Evolutionary conservation across 441 rosid species (phyloP).

Genomic region (Manihot esculenta): DNA sequence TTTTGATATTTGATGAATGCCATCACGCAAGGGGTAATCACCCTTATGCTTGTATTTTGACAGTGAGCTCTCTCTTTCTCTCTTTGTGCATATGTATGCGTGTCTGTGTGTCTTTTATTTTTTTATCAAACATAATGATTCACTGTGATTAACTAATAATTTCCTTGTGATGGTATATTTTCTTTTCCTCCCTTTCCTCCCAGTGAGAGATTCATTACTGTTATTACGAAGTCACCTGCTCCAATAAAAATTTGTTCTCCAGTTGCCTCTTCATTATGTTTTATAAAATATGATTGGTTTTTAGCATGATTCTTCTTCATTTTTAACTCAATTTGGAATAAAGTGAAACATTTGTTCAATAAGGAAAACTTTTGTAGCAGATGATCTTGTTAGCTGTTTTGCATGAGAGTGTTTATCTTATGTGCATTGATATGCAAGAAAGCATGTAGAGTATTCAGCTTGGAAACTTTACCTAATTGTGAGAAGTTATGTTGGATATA

Average conservation of each 20-base stretch:
- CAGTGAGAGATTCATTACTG: background rate
- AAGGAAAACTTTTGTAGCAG: background rate
- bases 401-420: background rate
- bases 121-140: background rate
- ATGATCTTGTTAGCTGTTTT: background rate
- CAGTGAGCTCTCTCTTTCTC: constrained; percentile 39
- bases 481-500: background rate
- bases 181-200: background rate
- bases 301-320: background rate
- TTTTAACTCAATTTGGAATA: background rate
- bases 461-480: background rate
- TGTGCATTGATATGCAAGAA: background rate
- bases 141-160: background rate
- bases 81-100: background rate
- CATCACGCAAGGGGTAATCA: constrained; percentile 76
- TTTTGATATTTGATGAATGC: constrained; percentile 91
- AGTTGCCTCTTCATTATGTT: background rate
- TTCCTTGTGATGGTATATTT: background rate
- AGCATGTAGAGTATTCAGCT: background rate
- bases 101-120: background rate
- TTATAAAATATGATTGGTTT: background rate
- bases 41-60: constrained; percentile 83
- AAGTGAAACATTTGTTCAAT: background rate
- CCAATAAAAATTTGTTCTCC: background rate
- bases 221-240: background rate